These are phyloP conservation scores for Mallotus japonicus DNA, from an alignment of 441 rosid genomes.

Conservation along the genomic window DNA sequence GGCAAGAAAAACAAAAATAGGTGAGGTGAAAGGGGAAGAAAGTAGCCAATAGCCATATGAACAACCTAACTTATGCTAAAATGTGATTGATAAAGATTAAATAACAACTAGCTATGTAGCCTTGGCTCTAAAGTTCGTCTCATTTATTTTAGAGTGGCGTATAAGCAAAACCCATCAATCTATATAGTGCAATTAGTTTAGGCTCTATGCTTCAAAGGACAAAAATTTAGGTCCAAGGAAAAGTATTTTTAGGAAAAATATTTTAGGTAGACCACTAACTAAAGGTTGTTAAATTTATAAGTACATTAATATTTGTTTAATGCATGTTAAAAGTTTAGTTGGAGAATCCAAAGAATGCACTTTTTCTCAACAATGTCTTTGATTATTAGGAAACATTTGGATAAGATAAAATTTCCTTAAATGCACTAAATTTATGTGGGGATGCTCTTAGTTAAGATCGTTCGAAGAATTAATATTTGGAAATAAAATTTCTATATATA, in stretches of 20 bases:
- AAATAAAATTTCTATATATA: too few relatives aligned
- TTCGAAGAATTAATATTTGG: too few relatives aligned
- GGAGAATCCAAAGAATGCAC: too few relatives aligned
- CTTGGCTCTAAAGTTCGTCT: constrained; percentile 20
- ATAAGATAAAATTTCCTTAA: too few relatives aligned
- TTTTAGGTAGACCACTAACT: not conserved
- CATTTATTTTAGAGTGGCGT: constrained; percentile 30
- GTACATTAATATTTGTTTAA: too few relatives aligned
- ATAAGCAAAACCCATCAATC: constrained; percentile 31
- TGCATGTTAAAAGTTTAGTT: too few relatives aligned
- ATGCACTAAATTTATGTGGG: too few relatives aligned
- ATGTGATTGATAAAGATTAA: constrained; percentile 28
- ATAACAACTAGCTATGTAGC: constrained; percentile 22
- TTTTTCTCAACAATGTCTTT: too few relatives aligned
- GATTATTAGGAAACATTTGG: too few relatives aligned
- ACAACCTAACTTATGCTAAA: constrained; percentile 19
- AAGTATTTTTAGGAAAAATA: not conserved
- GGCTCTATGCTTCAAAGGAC: not conserved
- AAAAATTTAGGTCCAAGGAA: not conserved
- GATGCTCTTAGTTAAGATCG: too few relatives aligned
- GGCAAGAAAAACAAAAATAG: not conserved
- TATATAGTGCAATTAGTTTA: constrained; percentile 4
- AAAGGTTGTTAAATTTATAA: too few relatives aligned
- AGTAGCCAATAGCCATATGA: not conserved
- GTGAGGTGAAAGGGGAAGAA: not conserved